Percentiles rank a stretch among this genome's conserved stretches.
phyloP scores from a whole-genome alignment of 148 eudicot genomes.

The Chenopodium formosanum region DNA sequence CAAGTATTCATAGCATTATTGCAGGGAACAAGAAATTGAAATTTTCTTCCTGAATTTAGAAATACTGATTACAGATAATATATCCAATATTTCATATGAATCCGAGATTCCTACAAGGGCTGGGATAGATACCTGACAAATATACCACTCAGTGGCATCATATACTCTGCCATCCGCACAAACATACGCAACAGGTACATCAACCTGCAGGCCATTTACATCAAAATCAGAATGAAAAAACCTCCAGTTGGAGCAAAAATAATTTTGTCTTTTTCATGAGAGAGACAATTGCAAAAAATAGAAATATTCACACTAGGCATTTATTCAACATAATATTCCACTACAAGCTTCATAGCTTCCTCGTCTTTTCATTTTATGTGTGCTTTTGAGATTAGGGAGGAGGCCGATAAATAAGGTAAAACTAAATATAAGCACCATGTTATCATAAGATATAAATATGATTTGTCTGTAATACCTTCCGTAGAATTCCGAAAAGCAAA shows the following conservation, averaged over 20 bases:
- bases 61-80: neutral
- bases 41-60: neutral
- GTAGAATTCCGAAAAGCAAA: conserved; percentile 73
- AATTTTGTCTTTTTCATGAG: neutral
- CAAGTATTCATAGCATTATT: neutral
- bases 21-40: neutral
- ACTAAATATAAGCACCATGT: neutral
- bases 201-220: conserved; percentile 56
- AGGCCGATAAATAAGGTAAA: neutral
- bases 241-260: neutral
- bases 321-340: neutral
- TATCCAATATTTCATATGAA: neutral
- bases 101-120: conserved; percentile 1
- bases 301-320: neutral
- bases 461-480: conserved; percentile 53
- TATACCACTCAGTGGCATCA: conserved; percentile 93
- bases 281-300: neutral
- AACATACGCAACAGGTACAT: conserved; percentile 76
- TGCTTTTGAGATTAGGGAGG: neutral
- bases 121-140: conserved; percentile 71
- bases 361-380: neutral
- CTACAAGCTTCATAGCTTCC: neutral
- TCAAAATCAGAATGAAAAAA: conserved; percentile 9
- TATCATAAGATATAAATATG: neutral
- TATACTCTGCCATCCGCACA: conserved; percentile 88